A percentile compares a stretch with the other conserved stretches of the same genome.
Evolutionary conservation across 768 basidiomycete genomes (phyloP).

Genomic region (Panellus pusillus): DNA sequence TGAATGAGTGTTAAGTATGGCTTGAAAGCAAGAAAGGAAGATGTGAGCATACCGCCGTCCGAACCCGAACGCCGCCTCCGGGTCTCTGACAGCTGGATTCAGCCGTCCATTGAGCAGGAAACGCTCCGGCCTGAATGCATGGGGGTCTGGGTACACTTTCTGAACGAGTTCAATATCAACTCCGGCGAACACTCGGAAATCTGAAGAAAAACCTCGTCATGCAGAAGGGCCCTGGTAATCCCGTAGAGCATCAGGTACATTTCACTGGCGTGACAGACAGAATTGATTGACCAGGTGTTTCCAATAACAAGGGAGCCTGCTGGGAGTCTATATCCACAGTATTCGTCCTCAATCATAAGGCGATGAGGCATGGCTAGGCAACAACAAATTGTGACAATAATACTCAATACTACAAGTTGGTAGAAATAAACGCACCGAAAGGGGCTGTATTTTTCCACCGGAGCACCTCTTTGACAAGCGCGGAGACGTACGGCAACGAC

Average conservation of each 20-base stretch:
- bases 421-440: background rate
- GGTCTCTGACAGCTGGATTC: conserved; percentile 15
- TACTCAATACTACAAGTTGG: background rate
- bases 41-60: conserved; percentile 9
- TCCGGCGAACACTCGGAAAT: background rate
- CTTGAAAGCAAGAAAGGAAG: too few species aligned
- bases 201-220: background rate
- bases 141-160: conserved; percentile 34
- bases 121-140: conserved; percentile 37
- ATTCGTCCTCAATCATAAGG: conserved; percentile 32
- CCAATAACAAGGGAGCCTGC: conserved; percentile 27
- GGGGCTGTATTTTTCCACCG: conserved; percentile 32
- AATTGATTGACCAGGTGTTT: conserved; percentile 21
- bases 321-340: conserved; percentile 36
- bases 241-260: background rate
- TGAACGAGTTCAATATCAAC: background rate
- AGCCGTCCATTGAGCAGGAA: conserved; percentile 30
- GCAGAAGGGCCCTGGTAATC: conserved; percentile 6
- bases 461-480: conserved; percentile 36
- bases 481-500: conserved; percentile 34
- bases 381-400: background rate
- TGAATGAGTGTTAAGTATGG: too few species aligned
- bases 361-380: conserved; percentile 28
- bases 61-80: conserved; percentile 23
- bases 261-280: background rate